Evolutionary conservation across 2,329 filamentous ascomycete species (phyloP), one percentile per base, ranked within the genome.

Genomic region (Trichoderma citrinoviride): DNA sequence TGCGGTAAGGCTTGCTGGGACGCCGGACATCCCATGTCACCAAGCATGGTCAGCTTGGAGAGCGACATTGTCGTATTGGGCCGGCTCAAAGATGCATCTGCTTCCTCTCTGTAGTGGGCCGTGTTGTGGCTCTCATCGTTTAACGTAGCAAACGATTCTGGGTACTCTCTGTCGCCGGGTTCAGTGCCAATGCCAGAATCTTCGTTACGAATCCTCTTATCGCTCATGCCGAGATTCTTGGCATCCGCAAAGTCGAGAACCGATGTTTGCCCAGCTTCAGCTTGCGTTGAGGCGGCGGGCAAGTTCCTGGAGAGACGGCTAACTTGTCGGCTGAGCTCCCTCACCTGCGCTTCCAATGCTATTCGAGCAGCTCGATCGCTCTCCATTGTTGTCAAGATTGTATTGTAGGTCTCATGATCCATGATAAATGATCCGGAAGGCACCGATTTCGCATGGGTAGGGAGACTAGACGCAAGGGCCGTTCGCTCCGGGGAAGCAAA

Each of bases 1-100:
- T 73, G 70, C 17, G 70, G 70, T 37, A 66, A 56, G 60, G 68
- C 64, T 53, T 71, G 73, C 10, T 70, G 67, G 54, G 68, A 65
- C 8, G 56, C 23, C 23, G 46, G 63, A 17, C 29, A 40, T 19
- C 50, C 15, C 14, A 61, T 53, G 7, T 29, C 56, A 47, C 33
- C 71, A 14, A 67, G 77, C 69, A 84, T 76, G 1, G 85, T 88
- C 69, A 88, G 74, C 71, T 86, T 85, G 66, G 85, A 85, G 12
- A 90, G 78, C 29, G 85, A 90, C 71, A 92, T 80, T 49, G 86
- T 89, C 68, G 85, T 84, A 23, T 85, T 85, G 1, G 87, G 85
- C 72, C 79, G 85, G 67, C 83, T 83, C 57, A 77, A 75, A 52
- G 74, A 76, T 21, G 75, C 70, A 10, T 76, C 74, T 33, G 49